Evolutionary conservation across 75 land plant genomes (phyloP), one percentile per base, ranked within the genome.

Genomic region (Selaginella tamariscina): DNA sequence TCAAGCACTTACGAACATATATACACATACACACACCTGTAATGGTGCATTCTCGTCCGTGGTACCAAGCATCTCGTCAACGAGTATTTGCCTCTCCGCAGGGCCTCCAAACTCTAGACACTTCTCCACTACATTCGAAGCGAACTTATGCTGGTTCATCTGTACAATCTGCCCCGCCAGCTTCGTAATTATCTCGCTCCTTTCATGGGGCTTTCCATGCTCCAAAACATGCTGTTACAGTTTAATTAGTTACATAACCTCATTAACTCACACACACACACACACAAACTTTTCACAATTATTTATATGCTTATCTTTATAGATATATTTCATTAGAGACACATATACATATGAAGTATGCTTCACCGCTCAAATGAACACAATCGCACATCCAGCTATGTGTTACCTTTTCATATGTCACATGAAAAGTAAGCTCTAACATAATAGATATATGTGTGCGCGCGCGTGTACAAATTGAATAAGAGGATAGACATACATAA

Each of bases 151-250:
- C 62, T 59, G 62, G 62, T 23, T 59, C 62, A 59, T 59, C 23
- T 59, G 62, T 59, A 59, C 62, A 59, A 59, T 59, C 23, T 59
- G 62, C 23, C 62, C 62, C 8, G 62, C 27, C 8, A 59, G 26
- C 62, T 59, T 59, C 5, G 62, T 59, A n/a, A 59, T 21, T 2
- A 59, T 59, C 23, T 59, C 62, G 26, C 62, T 59, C 23, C 62
- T 59, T n/a, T 59, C 62, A 5, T 5, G 26, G 8, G 5, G 62
- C 8, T 5, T 59, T 21, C 96, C 96, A 75, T 85, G 84, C 74
- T 88, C 84, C 28, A 90, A 69, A 54, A 90, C 84, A 80, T 90
- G 96, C 96, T 90, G 84, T 64, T n/a, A n/a, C n/a, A n/a, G n/a
- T n/a, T n/a, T n/a, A n/a, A n/a, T n/a, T n/a, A n/a, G n/a, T n/a